These are phyloP conservation scores for Fusarium humuli DNA, from an alignment of 2,329 filamentous ascomycete genomes.

Conservation along the genomic window DNA sequence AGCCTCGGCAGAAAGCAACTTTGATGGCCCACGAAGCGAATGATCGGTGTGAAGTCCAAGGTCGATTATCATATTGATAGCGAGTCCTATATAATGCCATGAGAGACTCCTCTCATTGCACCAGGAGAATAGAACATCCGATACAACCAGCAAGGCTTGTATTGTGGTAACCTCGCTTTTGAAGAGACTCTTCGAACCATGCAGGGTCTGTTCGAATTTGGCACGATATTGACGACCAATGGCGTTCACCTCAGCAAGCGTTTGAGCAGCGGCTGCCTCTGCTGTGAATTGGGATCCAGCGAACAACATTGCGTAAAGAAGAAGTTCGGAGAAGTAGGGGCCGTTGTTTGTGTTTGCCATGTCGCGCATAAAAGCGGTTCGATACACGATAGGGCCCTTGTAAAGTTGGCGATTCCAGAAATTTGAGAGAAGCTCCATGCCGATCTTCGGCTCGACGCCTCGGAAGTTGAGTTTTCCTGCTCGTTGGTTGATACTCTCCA, in stretches of 20 bases:
- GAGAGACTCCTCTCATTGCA: conserved; percentile 23
- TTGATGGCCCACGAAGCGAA: neutral
- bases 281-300: conserved; percentile 42
- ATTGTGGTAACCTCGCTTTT: conserved; percentile 19
- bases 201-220: conserved; percentile 10
- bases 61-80: conserved; percentile 24
- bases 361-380: conserved; percentile 64
- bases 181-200: neutral
- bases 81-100: conserved; percentile 27
- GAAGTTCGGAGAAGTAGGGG: conserved; percentile 66
- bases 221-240: conserved; percentile 7
- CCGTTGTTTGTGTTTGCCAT: conserved; percentile 65
- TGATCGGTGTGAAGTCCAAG: conserved; percentile 13
- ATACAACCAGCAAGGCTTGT: neutral
- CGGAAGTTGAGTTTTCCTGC: conserved; percentile 1
- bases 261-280: neutral
- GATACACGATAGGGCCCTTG: conserved; percentile 58
- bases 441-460: conserved; percentile 56
- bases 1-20: conserved; percentile 54
- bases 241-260: neutral
- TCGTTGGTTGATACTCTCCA: conserved; percentile 9
- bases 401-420: conserved; percentile 67
- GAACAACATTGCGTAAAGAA: conserved; percentile 66
- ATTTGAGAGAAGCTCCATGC: conserved; percentile 61
- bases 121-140: conserved; percentile 2